Evolutionary conservation across 768 basidiomycete genomes (phyloP).

Genomic region (Pisolithus sp.): DNA sequence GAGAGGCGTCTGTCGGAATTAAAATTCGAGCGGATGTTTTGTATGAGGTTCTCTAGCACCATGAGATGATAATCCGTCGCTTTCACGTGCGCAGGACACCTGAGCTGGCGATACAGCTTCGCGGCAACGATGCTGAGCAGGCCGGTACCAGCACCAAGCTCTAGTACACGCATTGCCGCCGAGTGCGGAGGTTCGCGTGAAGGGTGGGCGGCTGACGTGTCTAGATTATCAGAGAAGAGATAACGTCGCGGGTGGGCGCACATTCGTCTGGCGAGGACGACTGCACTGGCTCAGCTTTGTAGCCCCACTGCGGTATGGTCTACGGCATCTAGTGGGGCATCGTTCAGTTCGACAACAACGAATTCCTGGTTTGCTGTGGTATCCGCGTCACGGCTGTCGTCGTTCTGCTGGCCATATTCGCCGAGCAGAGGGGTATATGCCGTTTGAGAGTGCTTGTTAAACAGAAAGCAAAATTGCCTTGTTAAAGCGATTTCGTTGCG

Average conservation of each 20-base stretch:
- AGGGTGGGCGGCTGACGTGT: not conserved
- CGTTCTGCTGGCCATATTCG: not conserved
- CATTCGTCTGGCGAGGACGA: conserved; percentile 61
- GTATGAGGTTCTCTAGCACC: conserved; percentile 62
- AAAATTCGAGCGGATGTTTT: conserved; percentile 52
- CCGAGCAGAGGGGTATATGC: not conserved
- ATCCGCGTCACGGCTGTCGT: not conserved
- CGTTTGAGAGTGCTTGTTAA: conserved; percentile 6
- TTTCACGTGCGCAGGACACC: conserved; percentile 31
- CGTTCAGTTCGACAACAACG: conserved; percentile 56
- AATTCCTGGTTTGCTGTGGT: not conserved
- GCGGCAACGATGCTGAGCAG: conserved; percentile 67
- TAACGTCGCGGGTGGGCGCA: conserved; percentile 37
- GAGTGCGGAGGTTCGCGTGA: not conserved
- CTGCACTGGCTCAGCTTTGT: conserved; percentile 80
- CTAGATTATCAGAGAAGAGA: conserved; percentile 28
- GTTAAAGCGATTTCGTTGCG: conserved; percentile 36
- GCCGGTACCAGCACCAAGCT: conserved; percentile 85
- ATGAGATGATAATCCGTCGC: conserved; percentile 76
- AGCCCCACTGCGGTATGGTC: conserved; percentile 79
- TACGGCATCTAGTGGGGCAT: conserved; percentile 53
- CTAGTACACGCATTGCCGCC: conserved; percentile 44
- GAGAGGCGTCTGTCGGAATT: not conserved
- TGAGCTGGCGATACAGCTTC: conserved; percentile 33
- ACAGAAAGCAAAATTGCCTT: conserved; percentile 48